Conservation (phyloP, 2,329 filamentous ascomycete species). For the Lojkania enalia region DNA sequence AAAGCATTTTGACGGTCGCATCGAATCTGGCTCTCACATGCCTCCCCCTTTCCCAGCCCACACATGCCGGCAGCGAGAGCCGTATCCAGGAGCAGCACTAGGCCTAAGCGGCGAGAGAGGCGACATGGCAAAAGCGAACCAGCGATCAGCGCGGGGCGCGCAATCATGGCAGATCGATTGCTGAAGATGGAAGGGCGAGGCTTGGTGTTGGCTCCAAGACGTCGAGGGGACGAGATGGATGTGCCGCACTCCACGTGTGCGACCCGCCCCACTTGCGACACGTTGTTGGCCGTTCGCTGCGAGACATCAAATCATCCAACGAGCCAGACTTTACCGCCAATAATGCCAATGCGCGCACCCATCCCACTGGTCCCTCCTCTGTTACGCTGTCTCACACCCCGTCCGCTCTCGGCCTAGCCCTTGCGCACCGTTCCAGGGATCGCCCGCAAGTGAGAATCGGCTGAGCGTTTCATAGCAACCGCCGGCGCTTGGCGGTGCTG, state of each 20-base stretch:
- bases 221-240: slow-evolving; percentile 3
- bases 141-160: slow-evolving; percentile 20
- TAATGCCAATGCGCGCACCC: slow-evolving; percentile 13
- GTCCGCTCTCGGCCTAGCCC: slow-evolving; percentile 17
- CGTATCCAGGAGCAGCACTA: background rate
- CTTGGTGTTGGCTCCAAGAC: background rate
- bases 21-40: background rate
- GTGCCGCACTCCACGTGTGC: slow-evolving; percentile 22
- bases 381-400: slow-evolving; percentile 8
- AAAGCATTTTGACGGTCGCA: no score
- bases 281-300: slow-evolving; percentile 30
- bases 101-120: background rate
- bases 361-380: slow-evolving; percentile 26
- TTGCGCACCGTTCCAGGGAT: background rate
- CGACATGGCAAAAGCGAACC: slow-evolving; percentile 13
- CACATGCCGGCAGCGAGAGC: background rate
- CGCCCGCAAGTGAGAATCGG: slow-evolving; percentile 9
- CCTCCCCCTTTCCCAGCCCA: background rate
- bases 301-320: slow-evolving; percentile 35
- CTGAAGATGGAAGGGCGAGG: background rate
- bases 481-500: slow-evolving; percentile 3
- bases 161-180: slow-evolving; percentile 8
- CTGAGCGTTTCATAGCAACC: slow-evolving; percentile 15
- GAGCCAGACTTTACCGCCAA: slow-evolving; percentile 26
- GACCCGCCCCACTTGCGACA: slow-evolving; percentile 23